Base-by-base conservation (phyloP, 73 alveolate genomes). In the Vitrella brassicaformis region DNA sequence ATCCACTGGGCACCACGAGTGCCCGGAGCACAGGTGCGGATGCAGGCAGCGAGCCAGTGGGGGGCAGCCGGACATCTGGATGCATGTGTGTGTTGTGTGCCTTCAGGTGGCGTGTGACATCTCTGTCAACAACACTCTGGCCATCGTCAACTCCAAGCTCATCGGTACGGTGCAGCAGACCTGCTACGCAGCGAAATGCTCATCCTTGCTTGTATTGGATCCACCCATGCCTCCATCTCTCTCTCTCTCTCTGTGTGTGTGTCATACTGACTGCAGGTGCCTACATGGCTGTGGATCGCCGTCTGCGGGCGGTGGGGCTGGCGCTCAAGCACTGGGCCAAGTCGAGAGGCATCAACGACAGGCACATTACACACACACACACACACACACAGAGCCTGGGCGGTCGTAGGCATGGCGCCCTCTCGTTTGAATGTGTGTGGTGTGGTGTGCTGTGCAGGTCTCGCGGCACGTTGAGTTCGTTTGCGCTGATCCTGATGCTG, bases 271-370 rank as follows among this genome's bases (percentile, higher is more conserved):
- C n/a, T 45, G 65, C 19, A 45, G 69, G 30, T 56, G 30, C 30
- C 26, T 56, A 56, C 28, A 10, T 8, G 29, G 1, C 25, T 8
- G 1, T 56, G 30, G 69, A 56, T n/a, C 30, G 10, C 4, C 25
- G 69, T 1, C 10, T 56, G 29, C 69, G 30, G 18, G 26, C 28
- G 10, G 7, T 56, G 26, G 28, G 69, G 25, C 28, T n/a, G 1
- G 26, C 30, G 27, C 69, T 56, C 29, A 56, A 56, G 69, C 30
- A 22, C 69, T 56, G 69, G 69, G 69, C 69, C 28, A 56, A n/a
- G 30, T 8, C 29, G 69, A 8, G 69, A 8, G 69, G 69, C 29
- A 56, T 56, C 69, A 56, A 56, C 69, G 69, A 56, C 18, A 18
- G 69, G 18, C 1, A n/a, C 69, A 39, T n/a, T n/a, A n/a, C n/a